phyloP scores from a whole-genome alignment of 192 early-diverging fungal species.

The Coemansia erecta region DNA sequence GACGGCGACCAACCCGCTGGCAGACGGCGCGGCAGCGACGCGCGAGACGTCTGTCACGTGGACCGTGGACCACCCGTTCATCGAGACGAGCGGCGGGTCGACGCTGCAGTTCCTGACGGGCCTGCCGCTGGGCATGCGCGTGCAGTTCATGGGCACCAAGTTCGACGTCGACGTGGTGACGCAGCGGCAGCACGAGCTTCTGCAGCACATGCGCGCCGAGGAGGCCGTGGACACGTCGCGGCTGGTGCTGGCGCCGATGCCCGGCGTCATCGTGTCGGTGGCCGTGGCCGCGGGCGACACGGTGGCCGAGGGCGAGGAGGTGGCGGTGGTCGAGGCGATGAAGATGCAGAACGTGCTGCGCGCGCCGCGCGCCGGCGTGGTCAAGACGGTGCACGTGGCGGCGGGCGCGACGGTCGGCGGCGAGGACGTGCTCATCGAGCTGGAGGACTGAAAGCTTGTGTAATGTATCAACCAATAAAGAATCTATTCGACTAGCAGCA shows the following conservation, averaged over 20 bases:
- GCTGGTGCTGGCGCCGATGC: constrained; percentile 86
- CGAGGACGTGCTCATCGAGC: constrained; percentile 75
- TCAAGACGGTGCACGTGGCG: constrained; percentile 74
- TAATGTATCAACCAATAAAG: too few species aligned
- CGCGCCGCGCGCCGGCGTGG: constrained; percentile 69
- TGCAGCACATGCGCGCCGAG: constrained; percentile 74
- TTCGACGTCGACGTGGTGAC: constrained; percentile 71
- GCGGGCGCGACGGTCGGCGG: constrained; percentile 74
- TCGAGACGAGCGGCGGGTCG: constrained; percentile 45
- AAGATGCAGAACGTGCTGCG: constrained; percentile 96
- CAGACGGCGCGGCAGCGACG: not conserved
- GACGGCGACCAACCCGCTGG: not conserved
- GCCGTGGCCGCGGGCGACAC: constrained; percentile 77
- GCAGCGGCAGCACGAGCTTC: constrained; percentile 61
- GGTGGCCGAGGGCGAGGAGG: constrained; percentile 76
- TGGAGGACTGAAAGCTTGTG: too few species aligned
- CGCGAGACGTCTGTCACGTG: constrained; percentile 57
- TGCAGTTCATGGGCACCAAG: constrained; percentile 82
- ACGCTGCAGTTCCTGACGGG: constrained; percentile 73
- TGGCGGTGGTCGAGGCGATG: constrained; percentile 89
- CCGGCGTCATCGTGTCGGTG: constrained; percentile 81
- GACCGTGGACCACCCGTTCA: constrained; percentile 72
- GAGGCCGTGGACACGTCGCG: constrained; percentile 68
- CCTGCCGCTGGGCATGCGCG: constrained; percentile 70
- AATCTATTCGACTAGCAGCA: too few species aligned